These are phyloP conservation scores for Mycena crocata DNA, from an alignment of 768 basidiomycete species.

Conservation along the genomic window DNA sequence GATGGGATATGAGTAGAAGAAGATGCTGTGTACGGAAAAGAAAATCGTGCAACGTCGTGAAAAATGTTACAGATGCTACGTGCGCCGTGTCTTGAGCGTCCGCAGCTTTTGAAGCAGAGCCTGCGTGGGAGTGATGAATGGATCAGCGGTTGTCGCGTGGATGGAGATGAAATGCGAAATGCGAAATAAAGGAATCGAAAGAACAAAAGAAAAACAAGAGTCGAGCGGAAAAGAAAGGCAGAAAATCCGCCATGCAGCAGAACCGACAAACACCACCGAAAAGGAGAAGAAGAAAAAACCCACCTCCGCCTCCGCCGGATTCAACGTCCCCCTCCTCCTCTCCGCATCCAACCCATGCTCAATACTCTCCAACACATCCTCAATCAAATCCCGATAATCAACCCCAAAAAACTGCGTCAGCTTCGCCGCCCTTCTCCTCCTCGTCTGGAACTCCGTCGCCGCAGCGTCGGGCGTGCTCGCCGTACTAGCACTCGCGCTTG, in stretches of 20 bases:
- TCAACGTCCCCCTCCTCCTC: constrained; percentile 68
- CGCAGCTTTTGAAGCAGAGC: constrained; percentile 67
- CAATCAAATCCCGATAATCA: constrained; percentile 81
- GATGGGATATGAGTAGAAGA: too few species aligned
- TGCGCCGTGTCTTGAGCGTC: constrained; percentile 65
- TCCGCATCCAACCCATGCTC: constrained; percentile 82
- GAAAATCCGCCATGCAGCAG: not conserved
- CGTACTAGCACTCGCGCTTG: constrained; percentile 57
- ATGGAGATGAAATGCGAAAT: too few species aligned
- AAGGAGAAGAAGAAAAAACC: constrained; percentile 37
- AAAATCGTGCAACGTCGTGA: too few species aligned
- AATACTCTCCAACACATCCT: constrained; percentile 83
- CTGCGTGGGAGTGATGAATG: too few species aligned
- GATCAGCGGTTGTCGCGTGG: too few species aligned
- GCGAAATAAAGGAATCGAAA: too few species aligned
- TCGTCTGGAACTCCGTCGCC: constrained; percentile 71
- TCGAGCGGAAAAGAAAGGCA: not conserved
- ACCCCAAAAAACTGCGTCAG: constrained; percentile 91
- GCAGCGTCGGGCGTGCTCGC: constrained; percentile 54
- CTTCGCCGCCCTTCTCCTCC: constrained; percentile 83
- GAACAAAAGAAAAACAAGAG: not conserved
- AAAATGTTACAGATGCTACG: too few species aligned
- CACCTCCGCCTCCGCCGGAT: constrained; percentile 80
- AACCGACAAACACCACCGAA: constrained; percentile 7
- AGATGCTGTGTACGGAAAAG: too few species aligned